phyloP scores from a whole-genome alignment of 2,329 filamentous ascomycete species.

The Tolypocladium tundrense region DNA sequence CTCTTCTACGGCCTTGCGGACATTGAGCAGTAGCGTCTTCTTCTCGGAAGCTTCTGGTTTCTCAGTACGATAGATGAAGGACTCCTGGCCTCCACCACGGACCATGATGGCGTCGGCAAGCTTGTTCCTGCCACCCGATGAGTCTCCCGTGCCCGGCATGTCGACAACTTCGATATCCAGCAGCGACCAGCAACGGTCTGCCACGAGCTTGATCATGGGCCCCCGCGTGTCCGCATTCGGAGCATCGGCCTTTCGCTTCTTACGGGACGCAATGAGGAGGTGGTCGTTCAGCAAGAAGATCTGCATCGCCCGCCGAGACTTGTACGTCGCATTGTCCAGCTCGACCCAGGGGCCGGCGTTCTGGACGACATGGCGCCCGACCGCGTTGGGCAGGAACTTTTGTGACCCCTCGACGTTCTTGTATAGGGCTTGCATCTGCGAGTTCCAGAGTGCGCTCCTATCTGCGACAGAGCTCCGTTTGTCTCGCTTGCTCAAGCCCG shows the following conservation, averaged over 20 bases:
- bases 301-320: conserved; percentile 78
- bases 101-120: conserved; percentile 84
- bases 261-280: conserved; percentile 78
- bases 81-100: conserved; percentile 73
- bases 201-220: conserved; percentile 67
- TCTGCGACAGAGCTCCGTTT: conserved; percentile 83
- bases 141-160: conserved; percentile 58
- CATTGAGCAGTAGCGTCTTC: conserved; percentile 70
- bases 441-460: conserved; percentile 56
- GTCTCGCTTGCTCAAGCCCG: conserved; percentile 55
- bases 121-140: conserved; percentile 44
- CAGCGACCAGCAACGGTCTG: conserved; percentile 88
- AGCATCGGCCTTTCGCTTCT: conserved; percentile 79
- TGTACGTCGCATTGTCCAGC: conserved; percentile 95
- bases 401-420: conserved; percentile 97
- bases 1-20: conserved; percentile 87
- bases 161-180: conserved; percentile 90
- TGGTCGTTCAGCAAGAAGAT: conserved; percentile 93
- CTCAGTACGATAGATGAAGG: conserved; percentile 89
- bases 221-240: conserved; percentile 37
- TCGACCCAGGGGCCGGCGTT: conserved; percentile 94
- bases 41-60: conserved; percentile 73
- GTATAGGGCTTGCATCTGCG: conserved; percentile 69
- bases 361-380: conserved; percentile 87
- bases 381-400: conserved; percentile 84